These are phyloP conservation scores for sorghum (Sorghum bicolor) DNA, from an alignment of 176 grass and related monocot genomes.

Conservation along the genomic window Sorghum_bicolor_NCBIv3 NC_012870.2:8358001-8358500, in stretches of 20 bases:
- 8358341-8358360: neutral
- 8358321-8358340: neutral
- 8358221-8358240: neutral
- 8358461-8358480: neutral
- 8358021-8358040: neutral
- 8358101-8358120: no score
- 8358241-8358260: no score
- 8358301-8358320: neutral
- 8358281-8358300: neutral
- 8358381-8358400: neutral
- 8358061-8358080: no score
- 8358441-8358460: neutral
- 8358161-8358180: neutral
- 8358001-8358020: neutral
- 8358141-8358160: no score
- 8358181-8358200: neutral
- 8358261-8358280: neutral
- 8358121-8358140: no score
- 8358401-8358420: neutral
- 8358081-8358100: no score
- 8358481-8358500: neutral
- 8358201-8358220: neutral
- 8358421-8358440: neutral
- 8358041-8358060: neutral
- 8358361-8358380: neutral